phyloP scores from a whole-genome alignment of 495 filamentous ascomycete species.

The Viridothelium virens region DNA sequence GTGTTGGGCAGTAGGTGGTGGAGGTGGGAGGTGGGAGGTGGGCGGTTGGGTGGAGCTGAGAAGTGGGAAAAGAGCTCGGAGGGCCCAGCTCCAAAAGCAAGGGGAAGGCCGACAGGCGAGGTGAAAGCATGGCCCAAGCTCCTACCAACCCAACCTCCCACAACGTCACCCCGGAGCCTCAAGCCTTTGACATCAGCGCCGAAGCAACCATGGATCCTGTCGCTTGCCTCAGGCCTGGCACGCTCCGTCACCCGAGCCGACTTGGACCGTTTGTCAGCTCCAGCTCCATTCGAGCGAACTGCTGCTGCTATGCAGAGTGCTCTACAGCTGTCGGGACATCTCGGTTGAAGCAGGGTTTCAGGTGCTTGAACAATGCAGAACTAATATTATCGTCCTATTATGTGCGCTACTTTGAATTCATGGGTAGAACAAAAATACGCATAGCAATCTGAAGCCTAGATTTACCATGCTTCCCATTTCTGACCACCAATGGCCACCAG shows the following conservation, averaged over 20 bases:
- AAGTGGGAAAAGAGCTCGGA: slow-evolving; percentile 6
- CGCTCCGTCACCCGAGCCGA: background rate
- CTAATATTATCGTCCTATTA: no score
- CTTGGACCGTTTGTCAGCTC: background rate
- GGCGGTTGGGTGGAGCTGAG: background rate
- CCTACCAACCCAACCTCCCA: background rate
- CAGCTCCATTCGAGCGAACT: background rate
- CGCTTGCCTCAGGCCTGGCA: background rate
- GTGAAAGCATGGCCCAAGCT: slow-evolving; percentile 5
- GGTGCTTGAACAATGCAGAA: no score
- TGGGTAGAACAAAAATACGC: no score
- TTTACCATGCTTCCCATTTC: slow-evolving; percentile 76
- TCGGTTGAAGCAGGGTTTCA: no score
- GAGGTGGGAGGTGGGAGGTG: background rate
- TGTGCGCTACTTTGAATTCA: no score
- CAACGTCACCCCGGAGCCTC: slow-evolving; percentile 10
- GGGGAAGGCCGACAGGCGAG: slow-evolving; percentile 10
- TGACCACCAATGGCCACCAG: slow-evolving; percentile 73
- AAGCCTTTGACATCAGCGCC: slow-evolving; percentile 10
- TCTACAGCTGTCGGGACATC: no score
- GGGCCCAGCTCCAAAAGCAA: slow-evolving; percentile 6
- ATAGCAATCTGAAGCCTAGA: background rate
- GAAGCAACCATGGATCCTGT: background rate
- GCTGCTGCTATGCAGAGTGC: no score
- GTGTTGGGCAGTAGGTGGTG: background rate